Evolutionary conservation across 805 yeast genomes (phyloP), one percentile per base, ranked within the genome.

Genomic region (Kodamaea jinghongensis): DNA sequence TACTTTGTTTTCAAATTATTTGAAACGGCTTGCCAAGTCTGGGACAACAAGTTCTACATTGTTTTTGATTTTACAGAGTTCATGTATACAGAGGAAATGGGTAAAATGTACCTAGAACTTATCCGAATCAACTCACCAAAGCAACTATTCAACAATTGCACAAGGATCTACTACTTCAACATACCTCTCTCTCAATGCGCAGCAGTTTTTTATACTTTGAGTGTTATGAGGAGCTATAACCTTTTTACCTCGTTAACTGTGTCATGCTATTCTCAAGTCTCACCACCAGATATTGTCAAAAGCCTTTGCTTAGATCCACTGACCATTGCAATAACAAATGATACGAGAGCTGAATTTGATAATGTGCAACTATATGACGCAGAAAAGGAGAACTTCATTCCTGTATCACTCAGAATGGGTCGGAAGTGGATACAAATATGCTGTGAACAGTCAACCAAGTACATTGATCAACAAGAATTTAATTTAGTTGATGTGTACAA

Each of bases 61-160:
- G 75, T 87, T 5, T 49, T 78, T 43, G 96, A 88, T 56, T 79
- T 86, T 48, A 84, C 95, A 0, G 81, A 79, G 9, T 79, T 73
- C 52, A 57, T 67, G 22, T 62, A 61, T 7, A 39, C 45, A 30
- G 47, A 51, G 1, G 55, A 51, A 2, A 47, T 60, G 13, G 61
- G 55, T 3, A 34, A 39, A 29, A 50, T 57, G 6, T 64, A 74
- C 34, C 54, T 69, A 32, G 42, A 53, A 0, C 48, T 75, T 6
- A 47, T 79, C 8, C 59, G 63, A 9, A 61, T 61, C 13, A 59
- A 78, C 42, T 67, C 79, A 0, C 85, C 90, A 0, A 70, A 67
- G 2, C 70, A 67, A 29, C 71, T 77, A 50, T 61, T 68, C 34
- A 51, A 52, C 17, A 83, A 80, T 47, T 79, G 89, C 57, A 59